Conservation (phyloP, 345 rosid species). For the Euphorbia peplus region DNA sequence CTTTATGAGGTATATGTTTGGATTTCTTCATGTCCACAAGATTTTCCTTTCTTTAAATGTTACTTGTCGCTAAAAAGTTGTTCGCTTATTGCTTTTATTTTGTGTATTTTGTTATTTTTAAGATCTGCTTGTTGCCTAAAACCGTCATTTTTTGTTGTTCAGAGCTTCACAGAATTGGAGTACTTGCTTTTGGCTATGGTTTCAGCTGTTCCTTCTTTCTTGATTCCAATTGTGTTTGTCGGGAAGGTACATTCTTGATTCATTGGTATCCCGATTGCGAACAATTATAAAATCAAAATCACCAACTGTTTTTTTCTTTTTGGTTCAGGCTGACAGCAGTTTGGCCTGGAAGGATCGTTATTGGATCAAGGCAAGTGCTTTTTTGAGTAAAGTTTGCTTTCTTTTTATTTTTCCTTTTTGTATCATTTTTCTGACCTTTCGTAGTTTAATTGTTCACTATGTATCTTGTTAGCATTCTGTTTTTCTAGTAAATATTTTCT, state of each 20-base stretch:
- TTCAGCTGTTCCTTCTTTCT: slow-evolving; percentile 78
- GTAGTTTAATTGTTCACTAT: not conserved
- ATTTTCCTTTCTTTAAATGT: not conserved
- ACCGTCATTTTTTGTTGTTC: slow-evolving; percentile 18
- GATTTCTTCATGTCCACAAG: not conserved
- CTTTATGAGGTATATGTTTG: slow-evolving; percentile 67
- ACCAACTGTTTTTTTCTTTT: not conserved
- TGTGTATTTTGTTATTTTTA: not conserved
- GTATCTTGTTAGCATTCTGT: not conserved
- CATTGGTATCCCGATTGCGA: not conserved
- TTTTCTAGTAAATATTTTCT: not conserved
- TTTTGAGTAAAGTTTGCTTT: not conserved
- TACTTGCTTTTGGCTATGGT: slow-evolving; percentile 74
- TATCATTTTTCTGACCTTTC: not conserved
- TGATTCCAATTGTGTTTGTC: slow-evolving; percentile 56
- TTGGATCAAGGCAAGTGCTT: slow-evolving; percentile 91
- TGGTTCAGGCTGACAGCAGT: slow-evolving; percentile 63
- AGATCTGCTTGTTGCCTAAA: slow-evolving; percentile 7
- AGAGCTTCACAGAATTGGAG: slow-evolving; percentile 89
- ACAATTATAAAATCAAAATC: not conserved
- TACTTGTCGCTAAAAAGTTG: not conserved
- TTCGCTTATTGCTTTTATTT: not conserved
- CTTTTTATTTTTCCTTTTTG: not conserved
- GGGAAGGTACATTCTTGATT: slow-evolving; percentile 57
- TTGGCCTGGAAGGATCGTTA: slow-evolving; percentile 75